These are phyloP conservation scores for Elsinoe necatrix DNA, from an alignment of 2,329 filamentous ascomycete genomes.

Conservation along the genomic window DNA sequence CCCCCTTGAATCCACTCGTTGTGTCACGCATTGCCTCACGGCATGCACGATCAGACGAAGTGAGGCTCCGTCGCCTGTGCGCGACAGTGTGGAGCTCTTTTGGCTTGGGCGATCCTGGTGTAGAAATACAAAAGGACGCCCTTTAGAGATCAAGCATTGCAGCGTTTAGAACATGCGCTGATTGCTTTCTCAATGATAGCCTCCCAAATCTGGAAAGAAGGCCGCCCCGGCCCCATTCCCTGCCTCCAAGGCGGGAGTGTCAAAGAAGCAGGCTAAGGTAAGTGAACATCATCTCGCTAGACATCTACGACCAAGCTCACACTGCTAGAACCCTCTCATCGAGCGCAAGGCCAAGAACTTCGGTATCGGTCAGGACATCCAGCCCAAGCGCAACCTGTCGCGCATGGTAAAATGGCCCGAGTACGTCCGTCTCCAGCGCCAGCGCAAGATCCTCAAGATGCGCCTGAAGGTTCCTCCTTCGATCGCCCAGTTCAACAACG, in stretches of 20 bases:
- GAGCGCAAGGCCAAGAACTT: conserved; percentile 98
- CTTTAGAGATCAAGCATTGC: conserved; percentile 86
- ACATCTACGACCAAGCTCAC: conserved; percentile 11
- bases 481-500: conserved; percentile 95
- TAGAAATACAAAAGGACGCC: conserved; percentile 51
- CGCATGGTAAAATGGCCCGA: conserved; percentile 99
- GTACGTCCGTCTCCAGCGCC: conserved; percentile 96
- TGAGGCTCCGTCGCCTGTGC: conserved; percentile 6
- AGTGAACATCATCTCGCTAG: conserved; percentile 33
- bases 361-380: conserved; percentile 98
- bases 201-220: conserved; percentile 97
- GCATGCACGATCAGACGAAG: not conserved
- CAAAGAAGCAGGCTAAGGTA: conserved; percentile 97
- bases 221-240: conserved; percentile 94
- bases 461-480: conserved; percentile 97
- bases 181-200: conserved; percentile 99
- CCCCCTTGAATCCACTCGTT: conserved; percentile 5
- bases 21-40: not conserved
- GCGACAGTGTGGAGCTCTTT: conserved; percentile 13
- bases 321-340: conserved; percentile 84
- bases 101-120: conserved; percentile 48
- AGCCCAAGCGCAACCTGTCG: conserved; percentile 88
- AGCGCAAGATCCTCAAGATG: conserved; percentile 92
- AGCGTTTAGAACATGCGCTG: conserved; percentile 74
- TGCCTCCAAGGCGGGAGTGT: conserved; percentile 73